A percentile compares a stretch with the other conserved stretches of the same genome.
These are phyloP conservation scores for Mycena capillaripes DNA, from an alignment of 768 basidiomycete species.

Conservation along the genomic window DNA sequence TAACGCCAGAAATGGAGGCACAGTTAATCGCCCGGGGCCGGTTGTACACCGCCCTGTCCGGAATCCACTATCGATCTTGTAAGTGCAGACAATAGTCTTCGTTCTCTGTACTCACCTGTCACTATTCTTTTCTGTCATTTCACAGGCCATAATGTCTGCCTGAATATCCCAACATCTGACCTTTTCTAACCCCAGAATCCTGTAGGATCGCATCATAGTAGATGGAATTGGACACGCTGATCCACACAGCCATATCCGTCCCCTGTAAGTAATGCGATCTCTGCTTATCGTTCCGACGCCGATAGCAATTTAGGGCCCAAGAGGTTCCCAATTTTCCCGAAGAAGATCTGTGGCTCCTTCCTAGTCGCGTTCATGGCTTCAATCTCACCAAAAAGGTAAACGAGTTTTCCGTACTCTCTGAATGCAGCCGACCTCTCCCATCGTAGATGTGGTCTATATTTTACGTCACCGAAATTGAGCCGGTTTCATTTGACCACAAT, in stretches of 20 bases:
- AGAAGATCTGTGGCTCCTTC: constrained; percentile 51
- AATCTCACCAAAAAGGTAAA: constrained; percentile 54
- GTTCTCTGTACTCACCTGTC: background rate
- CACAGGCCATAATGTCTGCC: constrained; percentile 20
- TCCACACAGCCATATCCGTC: constrained; percentile 3
- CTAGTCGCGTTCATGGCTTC: constrained; percentile 54
- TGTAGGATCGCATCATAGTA: constrained; percentile 40
- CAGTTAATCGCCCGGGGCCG: constrained; percentile 11
- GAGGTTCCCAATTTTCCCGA: constrained; percentile 44
- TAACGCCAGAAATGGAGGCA: constrained; percentile 25
- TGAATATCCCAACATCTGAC: background rate
- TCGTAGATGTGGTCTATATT: constrained; percentile 16
- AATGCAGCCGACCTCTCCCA: no score
- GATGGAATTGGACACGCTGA: constrained; percentile 28
- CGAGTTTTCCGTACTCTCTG: background rate
- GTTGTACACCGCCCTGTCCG: constrained; percentile 20
- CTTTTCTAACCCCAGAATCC: background rate
- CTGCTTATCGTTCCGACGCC: background rate
- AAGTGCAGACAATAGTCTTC: background rate
- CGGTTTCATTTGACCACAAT: constrained; percentile 48
- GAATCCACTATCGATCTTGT: constrained; percentile 23
- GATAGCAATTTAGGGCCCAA: background rate
- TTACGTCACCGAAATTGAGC: constrained; percentile 38
- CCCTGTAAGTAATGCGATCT: background rate
- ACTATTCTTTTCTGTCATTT: no score